These are phyloP conservation scores for Casuarina glauca DNA, from an alignment of 306 rosid genomes.

Conservation along the genomic window DNA sequence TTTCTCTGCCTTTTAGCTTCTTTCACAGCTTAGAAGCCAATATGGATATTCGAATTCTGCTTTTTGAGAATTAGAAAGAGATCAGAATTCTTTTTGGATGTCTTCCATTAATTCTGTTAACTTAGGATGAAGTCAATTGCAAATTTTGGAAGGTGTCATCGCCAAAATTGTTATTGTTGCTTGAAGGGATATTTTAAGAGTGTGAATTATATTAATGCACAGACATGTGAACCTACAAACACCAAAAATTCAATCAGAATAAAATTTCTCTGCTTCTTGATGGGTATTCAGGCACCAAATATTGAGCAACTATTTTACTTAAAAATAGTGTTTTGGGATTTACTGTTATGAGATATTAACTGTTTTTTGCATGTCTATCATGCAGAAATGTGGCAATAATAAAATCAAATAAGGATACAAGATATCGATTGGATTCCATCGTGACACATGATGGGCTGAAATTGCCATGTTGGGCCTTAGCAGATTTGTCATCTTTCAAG, in stretches of 20 bases:
- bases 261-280: background rate
- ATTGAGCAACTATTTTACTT: background rate
- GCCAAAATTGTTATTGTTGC: background rate
- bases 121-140: background rate
- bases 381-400: conserved; percentile 77
- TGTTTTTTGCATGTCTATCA: conserved; percentile 19
- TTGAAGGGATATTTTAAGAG: background rate
- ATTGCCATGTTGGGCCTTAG: conserved; percentile 76
- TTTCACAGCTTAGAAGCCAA: background rate
- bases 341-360: conserved; percentile 8
- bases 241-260: background rate
- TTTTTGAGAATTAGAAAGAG: background rate
- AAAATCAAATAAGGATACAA: conserved; percentile 87
- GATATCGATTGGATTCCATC: conserved; percentile 84
- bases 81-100: background rate
- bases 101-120: background rate
- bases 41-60: background rate
- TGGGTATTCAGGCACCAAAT: background rate
- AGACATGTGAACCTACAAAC: background rate
- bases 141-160: background rate
- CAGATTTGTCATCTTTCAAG: conserved; percentile 69
- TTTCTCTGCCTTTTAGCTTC: background rate
- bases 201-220: background rate
- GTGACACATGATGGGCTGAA: conserved; percentile 89
- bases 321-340: background rate